These are phyloP conservation scores for Zostera marina DNA, from an alignment of 116 monocot genomes.

Conservation along the genomic window DNA sequence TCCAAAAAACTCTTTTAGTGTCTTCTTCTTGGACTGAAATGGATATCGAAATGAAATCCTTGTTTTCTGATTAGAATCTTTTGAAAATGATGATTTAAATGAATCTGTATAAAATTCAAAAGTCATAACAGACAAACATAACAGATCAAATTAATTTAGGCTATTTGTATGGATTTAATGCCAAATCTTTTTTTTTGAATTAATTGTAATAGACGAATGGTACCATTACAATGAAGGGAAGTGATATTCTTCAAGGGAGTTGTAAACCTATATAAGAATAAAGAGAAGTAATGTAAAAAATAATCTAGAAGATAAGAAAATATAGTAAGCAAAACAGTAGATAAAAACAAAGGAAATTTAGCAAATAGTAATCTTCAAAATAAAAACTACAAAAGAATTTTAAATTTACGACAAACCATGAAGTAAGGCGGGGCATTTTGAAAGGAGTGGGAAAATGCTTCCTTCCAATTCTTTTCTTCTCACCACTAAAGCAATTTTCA, in stretches of 20 bases:
- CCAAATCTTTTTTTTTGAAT: background rate
- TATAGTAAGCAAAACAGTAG: too few species aligned
- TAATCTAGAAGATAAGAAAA: background rate
- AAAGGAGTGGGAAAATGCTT: slow-evolving; percentile 48
- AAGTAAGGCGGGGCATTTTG: slow-evolving; percentile 76
- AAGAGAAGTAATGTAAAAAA: background rate
- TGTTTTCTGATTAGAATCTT: slow-evolving; percentile 21
- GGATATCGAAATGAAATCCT: slow-evolving; percentile 55
- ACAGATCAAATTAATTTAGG: background rate
- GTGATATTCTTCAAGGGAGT: slow-evolving; percentile 38
- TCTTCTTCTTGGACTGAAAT: slow-evolving; percentile 32
- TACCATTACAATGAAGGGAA: slow-evolving; percentile 34
- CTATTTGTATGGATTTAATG: background rate
- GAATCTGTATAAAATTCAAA: slow-evolving; percentile 1
- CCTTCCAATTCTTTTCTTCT: slow-evolving; percentile 31
- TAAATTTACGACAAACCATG: slow-evolving; percentile 27
- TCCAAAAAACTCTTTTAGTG: slow-evolving; percentile 55
- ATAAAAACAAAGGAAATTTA: too few species aligned
- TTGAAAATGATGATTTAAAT: slow-evolving; percentile 14
- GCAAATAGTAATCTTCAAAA: too few species aligned
- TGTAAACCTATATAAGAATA: slow-evolving; percentile 40
- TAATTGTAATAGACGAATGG: background rate
- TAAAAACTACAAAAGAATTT: slow-evolving; percentile 5
- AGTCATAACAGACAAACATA: background rate
- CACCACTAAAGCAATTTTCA: slow-evolving; percentile 15